Conservation (phyloP, 352 stramenopile species). For the Aphanomyces stellatus region DNA sequence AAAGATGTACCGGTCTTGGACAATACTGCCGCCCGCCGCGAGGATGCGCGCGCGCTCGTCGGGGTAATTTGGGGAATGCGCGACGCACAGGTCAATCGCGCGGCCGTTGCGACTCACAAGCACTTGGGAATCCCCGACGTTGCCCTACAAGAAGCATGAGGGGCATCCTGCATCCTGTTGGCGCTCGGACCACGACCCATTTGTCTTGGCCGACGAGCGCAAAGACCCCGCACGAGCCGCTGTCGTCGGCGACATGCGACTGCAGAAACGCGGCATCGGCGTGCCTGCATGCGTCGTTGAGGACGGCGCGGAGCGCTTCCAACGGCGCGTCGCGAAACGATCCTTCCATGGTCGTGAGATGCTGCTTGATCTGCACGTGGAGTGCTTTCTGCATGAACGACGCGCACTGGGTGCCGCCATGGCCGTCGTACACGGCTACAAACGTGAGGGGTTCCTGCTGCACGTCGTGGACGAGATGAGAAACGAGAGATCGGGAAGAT, state of each 20-base stretch:
- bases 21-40: conserved; percentile 66
- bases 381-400: conserved; percentile 25
- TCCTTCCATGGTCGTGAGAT: conserved; percentile 56
- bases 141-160: conserved; percentile 55
- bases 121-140: conserved; percentile 71
- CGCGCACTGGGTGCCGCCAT: conserved; percentile 41
- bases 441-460: conserved; percentile 58
- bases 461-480: background rate
- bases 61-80: conserved; percentile 57
- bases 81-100: conserved; percentile 47
- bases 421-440: conserved; percentile 81
- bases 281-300: conserved; percentile 41
- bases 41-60: conserved; percentile 75
- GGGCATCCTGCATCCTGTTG: background rate
- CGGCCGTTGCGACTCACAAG: conserved; percentile 54
- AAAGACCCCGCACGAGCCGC: conserved; percentile 59
- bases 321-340: conserved; percentile 24
- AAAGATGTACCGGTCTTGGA: conserved; percentile 82
- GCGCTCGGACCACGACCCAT: conserved; percentile 7
- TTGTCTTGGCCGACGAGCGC: conserved; percentile 37
- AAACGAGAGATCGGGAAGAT: background rate
- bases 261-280: conserved; percentile 70
- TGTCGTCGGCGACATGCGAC: conserved; percentile 42
- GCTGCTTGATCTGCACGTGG: conserved; percentile 47
- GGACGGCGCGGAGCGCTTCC: conserved; percentile 24